Evolutionary conservation across 2,329 filamentous ascomycete genomes (phyloP).

Genomic region (Cladosporium sphaerospermum): DNA sequence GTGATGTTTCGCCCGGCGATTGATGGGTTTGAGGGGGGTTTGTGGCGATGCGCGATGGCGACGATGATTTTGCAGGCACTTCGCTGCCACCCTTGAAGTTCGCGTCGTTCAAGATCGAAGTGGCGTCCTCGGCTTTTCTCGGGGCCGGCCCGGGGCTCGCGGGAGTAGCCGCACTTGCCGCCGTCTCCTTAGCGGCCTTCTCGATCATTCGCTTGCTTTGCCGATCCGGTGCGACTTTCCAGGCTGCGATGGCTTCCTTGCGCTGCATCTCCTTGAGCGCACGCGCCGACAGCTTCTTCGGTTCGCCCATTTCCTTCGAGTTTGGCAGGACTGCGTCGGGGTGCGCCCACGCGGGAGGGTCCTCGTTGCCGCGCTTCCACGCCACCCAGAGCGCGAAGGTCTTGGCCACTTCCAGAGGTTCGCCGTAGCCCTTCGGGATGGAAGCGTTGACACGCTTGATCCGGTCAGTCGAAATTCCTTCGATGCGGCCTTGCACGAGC

Average conservation of each 20-base stretch:
- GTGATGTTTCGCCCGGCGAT: slow-evolving; percentile 12
- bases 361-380: slow-evolving; percentile 61
- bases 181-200: background rate
- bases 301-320: slow-evolving; percentile 41
- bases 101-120: slow-evolving; percentile 10
- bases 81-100: slow-evolving; percentile 7
- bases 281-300: slow-evolving; percentile 50
- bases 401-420: slow-evolving; percentile 54
- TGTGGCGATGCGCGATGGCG: slow-evolving; percentile 28
- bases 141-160: background rate
- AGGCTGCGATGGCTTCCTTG: slow-evolving; percentile 42
- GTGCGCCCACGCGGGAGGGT: slow-evolving; percentile 56
- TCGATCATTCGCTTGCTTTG: slow-evolving; percentile 4
- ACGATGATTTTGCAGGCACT: slow-evolving; percentile 22
- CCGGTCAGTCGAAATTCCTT: slow-evolving; percentile 53
- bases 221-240: slow-evolving; percentile 15
- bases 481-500: slow-evolving; percentile 54
- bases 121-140: slow-evolving; percentile 3
- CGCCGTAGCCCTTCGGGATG: slow-evolving; percentile 56
- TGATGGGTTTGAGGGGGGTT: slow-evolving; percentile 20
- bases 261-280: slow-evolving; percentile 52
- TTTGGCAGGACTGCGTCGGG: slow-evolving; percentile 50
- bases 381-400: slow-evolving; percentile 60
- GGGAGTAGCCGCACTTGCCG: background rate
- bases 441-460: slow-evolving; percentile 56